Conservation (phyloP, 2,329 filamentous ascomycete species). For the Microsporum canis region DNA sequence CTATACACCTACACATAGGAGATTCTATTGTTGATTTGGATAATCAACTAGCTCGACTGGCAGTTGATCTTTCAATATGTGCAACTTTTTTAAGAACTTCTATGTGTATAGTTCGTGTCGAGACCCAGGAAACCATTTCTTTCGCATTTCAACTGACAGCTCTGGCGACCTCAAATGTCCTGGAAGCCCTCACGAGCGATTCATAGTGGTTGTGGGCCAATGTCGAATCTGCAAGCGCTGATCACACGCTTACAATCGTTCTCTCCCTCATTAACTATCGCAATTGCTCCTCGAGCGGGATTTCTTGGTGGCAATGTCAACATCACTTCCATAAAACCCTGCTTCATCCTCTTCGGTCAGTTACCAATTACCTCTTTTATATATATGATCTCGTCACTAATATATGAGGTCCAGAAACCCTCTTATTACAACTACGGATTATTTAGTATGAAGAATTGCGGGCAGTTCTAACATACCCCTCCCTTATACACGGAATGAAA, state of each 20-base stretch:
- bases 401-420: neutral
- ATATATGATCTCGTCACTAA: neutral
- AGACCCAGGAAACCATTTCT: constrained; percentile 60
- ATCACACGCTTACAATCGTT: neutral
- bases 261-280: neutral
- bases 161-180: constrained; percentile 48
- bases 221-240: constrained; percentile 43
- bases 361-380: neutral
- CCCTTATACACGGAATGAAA: neutral
- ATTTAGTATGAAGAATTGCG: constrained; percentile 1
- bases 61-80: constrained; percentile 31
- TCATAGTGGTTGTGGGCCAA: constrained; percentile 57
- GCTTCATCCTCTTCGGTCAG: neutral
- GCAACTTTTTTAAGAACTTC: constrained; percentile 60
- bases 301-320: neutral
- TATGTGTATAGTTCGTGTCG: constrained; percentile 63
- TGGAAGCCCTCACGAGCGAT: constrained; percentile 59
- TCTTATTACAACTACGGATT: neutral
- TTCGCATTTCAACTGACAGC: constrained; percentile 57
- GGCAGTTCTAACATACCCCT: constrained; percentile 1
- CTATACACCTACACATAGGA: neutral
- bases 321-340: neutral
- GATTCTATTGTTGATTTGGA: neutral
- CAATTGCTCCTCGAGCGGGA: neutral
- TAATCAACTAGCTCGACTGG: neutral